These are phyloP conservation scores for Millerozyma miso DNA, from an alignment of 805 yeast genomes.

Conservation along the genomic window DNA sequence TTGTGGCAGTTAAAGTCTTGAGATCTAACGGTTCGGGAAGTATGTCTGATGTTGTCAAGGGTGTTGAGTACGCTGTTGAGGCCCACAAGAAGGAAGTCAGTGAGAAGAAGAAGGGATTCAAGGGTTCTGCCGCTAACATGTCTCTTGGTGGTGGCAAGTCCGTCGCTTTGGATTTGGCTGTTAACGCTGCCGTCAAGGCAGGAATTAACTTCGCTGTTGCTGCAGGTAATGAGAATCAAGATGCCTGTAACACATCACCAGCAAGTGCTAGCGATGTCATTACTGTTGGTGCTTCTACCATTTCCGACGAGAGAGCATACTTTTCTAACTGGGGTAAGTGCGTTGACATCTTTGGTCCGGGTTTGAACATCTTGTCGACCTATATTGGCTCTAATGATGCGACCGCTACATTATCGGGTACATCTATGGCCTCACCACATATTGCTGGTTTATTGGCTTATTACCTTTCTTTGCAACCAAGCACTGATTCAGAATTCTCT, in stretches of 20 bases:
- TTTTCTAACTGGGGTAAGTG: constrained; percentile 95
- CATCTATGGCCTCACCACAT: constrained; percentile 98
- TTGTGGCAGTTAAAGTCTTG: constrained; percentile 82
- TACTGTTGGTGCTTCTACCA: constrained; percentile 93
- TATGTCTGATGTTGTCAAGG: constrained; percentile 80
- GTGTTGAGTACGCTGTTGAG: constrained; percentile 79
- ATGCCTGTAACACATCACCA: constrained; percentile 91
- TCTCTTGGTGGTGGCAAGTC: constrained; percentile 93
- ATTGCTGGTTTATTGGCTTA: constrained; percentile 89
- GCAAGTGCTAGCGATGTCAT: constrained; percentile 81
- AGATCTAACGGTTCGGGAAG: constrained; percentile 80
- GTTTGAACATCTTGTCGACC: constrained; percentile 81
- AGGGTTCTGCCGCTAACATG: constrained; percentile 89
- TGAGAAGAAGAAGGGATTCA: constrained; percentile 58
- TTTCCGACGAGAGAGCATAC: constrained; percentile 85
- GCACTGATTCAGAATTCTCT: constrained; percentile 58
- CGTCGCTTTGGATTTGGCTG: constrained; percentile 81
- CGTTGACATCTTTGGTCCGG: constrained; percentile 97
- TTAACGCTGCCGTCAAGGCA: constrained; percentile 81
- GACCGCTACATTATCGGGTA: constrained; percentile 85
- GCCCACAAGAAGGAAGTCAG: constrained; percentile 55
- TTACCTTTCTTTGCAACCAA: constrained; percentile 83
- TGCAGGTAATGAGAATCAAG: constrained; percentile 91
- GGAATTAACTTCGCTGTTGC: constrained; percentile 94
- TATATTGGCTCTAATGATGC: constrained; percentile 74